Evolutionary conservation across 225 moss, liverwort and hornwort species (phyloP).

Genomic region (Straminergon stramineum): DNA sequence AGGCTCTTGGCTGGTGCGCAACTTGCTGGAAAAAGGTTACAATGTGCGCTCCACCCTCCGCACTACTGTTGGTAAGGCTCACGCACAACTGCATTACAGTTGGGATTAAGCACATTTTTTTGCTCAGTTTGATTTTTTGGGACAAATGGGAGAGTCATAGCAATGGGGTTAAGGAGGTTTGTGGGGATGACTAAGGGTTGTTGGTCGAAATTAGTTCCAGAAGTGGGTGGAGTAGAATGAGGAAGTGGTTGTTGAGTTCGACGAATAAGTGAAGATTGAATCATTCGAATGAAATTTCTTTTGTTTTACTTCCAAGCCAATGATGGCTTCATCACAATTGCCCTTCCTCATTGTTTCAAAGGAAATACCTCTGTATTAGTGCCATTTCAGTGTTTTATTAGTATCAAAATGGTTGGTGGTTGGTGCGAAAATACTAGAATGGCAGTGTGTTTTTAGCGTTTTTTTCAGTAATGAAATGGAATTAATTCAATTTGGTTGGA

Average conservation of each 20-base stretch:
- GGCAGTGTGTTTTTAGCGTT: too few relatives aligned
- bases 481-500: background rate
- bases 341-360: background rate
- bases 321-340: background rate
- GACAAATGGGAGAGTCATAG: background rate
- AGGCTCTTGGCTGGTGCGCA: constrained; percentile 67
- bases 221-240: background rate
- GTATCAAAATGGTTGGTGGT: background rate
- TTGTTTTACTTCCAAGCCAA: background rate
- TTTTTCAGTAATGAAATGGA: background rate
- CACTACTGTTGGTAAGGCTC: constrained; percentile 42
- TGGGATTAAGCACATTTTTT: background rate
- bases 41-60: constrained; percentile 70
- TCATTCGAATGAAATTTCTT: background rate
- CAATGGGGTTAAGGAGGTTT: background rate
- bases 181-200: background rate
- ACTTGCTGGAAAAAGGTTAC: constrained; percentile 71
- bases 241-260: background rate
- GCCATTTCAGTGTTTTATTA: background rate
- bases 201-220: background rate
- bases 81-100: background rate
- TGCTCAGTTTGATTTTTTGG: background rate
- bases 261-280: background rate
- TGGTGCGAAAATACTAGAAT: background rate
- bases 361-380: background rate